Evolutionary conservation across 1,139 yeast species (phyloP).

Genomic region (Suhomyces choctaworum): DNA sequence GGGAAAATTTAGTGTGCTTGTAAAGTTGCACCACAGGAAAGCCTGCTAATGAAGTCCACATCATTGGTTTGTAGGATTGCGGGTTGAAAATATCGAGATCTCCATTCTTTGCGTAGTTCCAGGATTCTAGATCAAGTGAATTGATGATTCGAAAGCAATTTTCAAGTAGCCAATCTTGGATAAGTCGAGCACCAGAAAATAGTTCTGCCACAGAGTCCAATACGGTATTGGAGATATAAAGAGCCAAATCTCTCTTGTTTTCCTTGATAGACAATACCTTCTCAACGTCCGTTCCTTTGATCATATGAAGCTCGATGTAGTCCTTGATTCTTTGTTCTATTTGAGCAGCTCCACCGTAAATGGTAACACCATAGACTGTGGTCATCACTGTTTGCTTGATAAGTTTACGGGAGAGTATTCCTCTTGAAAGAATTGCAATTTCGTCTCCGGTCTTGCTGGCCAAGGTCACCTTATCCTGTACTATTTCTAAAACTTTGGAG

Average conservation of each 20-base stretch:
- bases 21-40: slow-evolving; percentile 46
- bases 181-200: slow-evolving; percentile 35
- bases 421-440: slow-evolving; percentile 19
- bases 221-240: slow-evolving; percentile 30
- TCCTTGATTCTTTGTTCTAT: slow-evolving; percentile 30
- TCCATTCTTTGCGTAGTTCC: slow-evolving; percentile 13
- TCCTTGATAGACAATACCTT: neutral
- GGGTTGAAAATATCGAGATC: slow-evolving; percentile 21
- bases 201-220: slow-evolving; percentile 35
- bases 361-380: slow-evolving; percentile 48
- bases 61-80: slow-evolving; percentile 33
- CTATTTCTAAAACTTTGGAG: slow-evolving; percentile 32
- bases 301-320: slow-evolving; percentile 15
- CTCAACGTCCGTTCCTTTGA: neutral
- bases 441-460: slow-evolving; percentile 5
- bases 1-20: slow-evolving; percentile 19
- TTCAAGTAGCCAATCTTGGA: slow-evolving; percentile 41
- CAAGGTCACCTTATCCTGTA: slow-evolving; percentile 22
- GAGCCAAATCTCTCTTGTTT: slow-evolving; percentile 15
- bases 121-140: slow-evolving; percentile 27
- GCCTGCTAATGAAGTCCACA: slow-evolving; percentile 47
- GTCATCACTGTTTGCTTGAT: slow-evolving; percentile 51
- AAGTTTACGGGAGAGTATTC: slow-evolving; percentile 33
- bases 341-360: slow-evolving; percentile 39
- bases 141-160: slow-evolving; percentile 32